Conservation (phyloP, 108 stramenopile genomes). For the Fistulifera pelliculosa region DNA sequence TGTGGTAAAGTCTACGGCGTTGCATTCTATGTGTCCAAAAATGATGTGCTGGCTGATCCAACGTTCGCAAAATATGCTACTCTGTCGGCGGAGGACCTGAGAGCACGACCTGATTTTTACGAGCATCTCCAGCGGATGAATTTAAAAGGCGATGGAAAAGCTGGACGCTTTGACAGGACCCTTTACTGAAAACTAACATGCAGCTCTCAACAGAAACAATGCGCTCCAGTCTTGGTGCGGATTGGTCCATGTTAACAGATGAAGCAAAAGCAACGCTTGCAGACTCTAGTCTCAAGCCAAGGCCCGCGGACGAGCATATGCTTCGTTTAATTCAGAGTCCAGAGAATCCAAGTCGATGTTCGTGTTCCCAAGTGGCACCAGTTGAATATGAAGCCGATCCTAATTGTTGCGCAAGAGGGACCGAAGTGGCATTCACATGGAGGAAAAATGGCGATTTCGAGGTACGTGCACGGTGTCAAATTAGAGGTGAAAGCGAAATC, state of each 20-base stretch:
- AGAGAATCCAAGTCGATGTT: conserved; percentile 70
- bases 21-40: conserved; percentile 74
- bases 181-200: conserved; percentile 84
- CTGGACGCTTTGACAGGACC: conserved; percentile 64
- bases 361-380: conserved; percentile 78
- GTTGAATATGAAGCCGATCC: conserved; percentile 59
- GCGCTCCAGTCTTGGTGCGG: conserved; percentile 69
- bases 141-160: conserved; percentile 19
- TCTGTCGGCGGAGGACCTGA: conserved; percentile 57
- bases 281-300: conserved; percentile 65
- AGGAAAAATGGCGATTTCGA: conserved; percentile 72
- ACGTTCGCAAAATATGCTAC: conserved; percentile 51
- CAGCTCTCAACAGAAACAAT: conserved; percentile 77
- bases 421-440: conserved; percentile 82
- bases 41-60: conserved; percentile 68
- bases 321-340: conserved; percentile 44
- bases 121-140: conserved; percentile 51
- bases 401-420: conserved; percentile 77
- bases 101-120: conserved; percentile 57
- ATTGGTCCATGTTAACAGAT: conserved; percentile 74
- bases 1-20: conserved; percentile 64
- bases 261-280: conserved; percentile 67
- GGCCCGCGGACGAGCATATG: conserved; percentile 57
- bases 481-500: neutral
- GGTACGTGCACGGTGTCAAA: conserved; percentile 20